Conservation (phyloP, 2,329 filamentous ascomycete species). For the Aspergillus phoenicis region DNA sequence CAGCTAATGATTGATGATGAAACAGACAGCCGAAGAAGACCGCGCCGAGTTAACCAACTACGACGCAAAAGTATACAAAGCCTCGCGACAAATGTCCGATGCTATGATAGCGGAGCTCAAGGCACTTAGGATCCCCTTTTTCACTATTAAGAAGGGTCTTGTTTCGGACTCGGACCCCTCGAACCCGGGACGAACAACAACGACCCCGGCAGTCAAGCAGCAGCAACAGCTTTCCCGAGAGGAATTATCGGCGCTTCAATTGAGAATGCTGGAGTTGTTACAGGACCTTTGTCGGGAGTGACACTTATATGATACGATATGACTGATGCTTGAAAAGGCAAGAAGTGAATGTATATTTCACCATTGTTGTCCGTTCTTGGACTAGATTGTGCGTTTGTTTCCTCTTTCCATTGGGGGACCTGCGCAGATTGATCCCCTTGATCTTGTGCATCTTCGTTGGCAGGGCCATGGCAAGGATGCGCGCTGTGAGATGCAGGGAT, state of each 20-base stretch:
- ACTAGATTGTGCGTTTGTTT: too few species aligned
- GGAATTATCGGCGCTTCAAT: conserved; percentile 50
- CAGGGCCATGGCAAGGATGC: too few species aligned
- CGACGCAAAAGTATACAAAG: conserved; percentile 64
- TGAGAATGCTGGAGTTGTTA: conserved; percentile 53
- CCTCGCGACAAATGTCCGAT: conserved; percentile 61
- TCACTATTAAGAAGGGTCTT: conserved; percentile 54
- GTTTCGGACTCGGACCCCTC: conserved; percentile 15
- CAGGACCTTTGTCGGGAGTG: conserved; percentile 53
- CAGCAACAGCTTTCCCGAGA: conserved; percentile 38
- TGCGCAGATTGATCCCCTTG: too few species aligned
- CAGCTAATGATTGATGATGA: background rate
- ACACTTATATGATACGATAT: conserved; percentile 2
- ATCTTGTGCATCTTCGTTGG: too few species aligned
- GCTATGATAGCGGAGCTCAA: conserved; percentile 60
- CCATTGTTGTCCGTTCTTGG: too few species aligned
- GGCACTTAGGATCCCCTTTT: conserved; percentile 63
- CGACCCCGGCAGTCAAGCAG: background rate
- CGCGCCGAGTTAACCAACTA: conserved; percentile 60
- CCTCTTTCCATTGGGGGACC: too few species aligned
- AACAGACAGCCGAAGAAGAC: conserved; percentile 51
- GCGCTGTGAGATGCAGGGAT: background rate
- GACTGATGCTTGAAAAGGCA: background rate
- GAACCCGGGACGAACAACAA: too few species aligned
- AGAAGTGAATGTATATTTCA: too few species aligned